Evolutionary conservation across 306 rosid species (phyloP).

Genomic region (Citrullus mucosospermus): DNA sequence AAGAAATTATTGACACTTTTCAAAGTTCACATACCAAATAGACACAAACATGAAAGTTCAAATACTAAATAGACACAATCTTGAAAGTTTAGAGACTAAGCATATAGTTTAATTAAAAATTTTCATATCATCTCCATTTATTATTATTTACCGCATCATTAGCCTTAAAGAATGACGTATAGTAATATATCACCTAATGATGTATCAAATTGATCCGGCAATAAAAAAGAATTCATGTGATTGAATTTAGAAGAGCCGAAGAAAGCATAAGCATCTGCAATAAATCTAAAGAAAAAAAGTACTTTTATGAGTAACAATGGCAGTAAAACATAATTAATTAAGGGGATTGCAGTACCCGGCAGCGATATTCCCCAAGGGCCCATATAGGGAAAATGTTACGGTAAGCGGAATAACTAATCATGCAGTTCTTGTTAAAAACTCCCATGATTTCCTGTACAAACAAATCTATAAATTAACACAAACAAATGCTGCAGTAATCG

Average conservation of each 20-base stretch:
- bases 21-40: too few species aligned
- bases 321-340: not conserved
- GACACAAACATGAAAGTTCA: too few species aligned
- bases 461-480: not conserved
- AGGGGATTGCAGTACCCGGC: conserved; percentile 14
- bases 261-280: not conserved
- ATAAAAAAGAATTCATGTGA: not conserved
- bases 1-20: too few species aligned
- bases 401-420: conserved; percentile 30
- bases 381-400: conserved; percentile 16
- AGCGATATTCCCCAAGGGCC: conserved; percentile 15
- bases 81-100: too few species aligned
- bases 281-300: not conserved
- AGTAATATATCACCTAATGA: too few species aligned
- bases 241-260: not conserved
- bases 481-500: not conserved
- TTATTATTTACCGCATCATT: too few species aligned
- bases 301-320: not conserved
- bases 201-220: not conserved
- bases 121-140: too few species aligned
- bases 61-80: too few species aligned
- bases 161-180: too few species aligned
- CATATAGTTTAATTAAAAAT: too few species aligned
- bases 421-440: conserved; percentile 32
- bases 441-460: conserved; percentile 26